These are phyloP conservation scores for Boletus reticulatus DNA, from an alignment of 768 basidiomycete genomes.

Conservation along the genomic window DNA sequence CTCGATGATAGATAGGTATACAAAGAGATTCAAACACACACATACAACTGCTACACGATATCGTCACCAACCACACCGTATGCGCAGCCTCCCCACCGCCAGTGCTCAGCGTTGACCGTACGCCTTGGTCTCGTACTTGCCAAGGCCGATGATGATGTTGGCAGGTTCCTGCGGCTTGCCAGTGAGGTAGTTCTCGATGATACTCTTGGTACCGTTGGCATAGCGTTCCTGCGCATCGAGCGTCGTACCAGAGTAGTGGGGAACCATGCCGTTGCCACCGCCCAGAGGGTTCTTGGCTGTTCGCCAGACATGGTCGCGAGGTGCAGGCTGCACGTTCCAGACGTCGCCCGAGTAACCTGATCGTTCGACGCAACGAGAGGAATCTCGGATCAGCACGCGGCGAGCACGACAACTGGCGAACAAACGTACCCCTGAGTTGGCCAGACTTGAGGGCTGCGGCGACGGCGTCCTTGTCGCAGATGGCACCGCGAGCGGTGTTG, in stretches of 20 bases:
- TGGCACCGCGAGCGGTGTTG: constrained; percentile 92
- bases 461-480: constrained; percentile 82
- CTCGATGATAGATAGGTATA: not conserved
- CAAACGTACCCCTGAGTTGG: constrained; percentile 54
- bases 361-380: not conserved
- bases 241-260: constrained; percentile 86
- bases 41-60: not conserved
- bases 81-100: not conserved
- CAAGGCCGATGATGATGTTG: constrained; percentile 75
- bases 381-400: not conserved
- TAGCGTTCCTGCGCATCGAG: constrained; percentile 89
- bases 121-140: constrained; percentile 50
- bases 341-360: constrained; percentile 54
- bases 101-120: constrained; percentile 32
- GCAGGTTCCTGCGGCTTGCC: constrained; percentile 67
- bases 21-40: not conserved
- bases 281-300: constrained; percentile 76
- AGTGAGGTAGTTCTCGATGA: constrained; percentile 68
- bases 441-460: constrained; percentile 74
- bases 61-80: not conserved
- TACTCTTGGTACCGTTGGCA: constrained; percentile 65
- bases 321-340: constrained; percentile 87
- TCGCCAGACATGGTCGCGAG: constrained; percentile 84
- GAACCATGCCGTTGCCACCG: constrained; percentile 88
- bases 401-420: not conserved